Conservation (phyloP, 257 asterid species). For the Jasminum sambac region DNA sequence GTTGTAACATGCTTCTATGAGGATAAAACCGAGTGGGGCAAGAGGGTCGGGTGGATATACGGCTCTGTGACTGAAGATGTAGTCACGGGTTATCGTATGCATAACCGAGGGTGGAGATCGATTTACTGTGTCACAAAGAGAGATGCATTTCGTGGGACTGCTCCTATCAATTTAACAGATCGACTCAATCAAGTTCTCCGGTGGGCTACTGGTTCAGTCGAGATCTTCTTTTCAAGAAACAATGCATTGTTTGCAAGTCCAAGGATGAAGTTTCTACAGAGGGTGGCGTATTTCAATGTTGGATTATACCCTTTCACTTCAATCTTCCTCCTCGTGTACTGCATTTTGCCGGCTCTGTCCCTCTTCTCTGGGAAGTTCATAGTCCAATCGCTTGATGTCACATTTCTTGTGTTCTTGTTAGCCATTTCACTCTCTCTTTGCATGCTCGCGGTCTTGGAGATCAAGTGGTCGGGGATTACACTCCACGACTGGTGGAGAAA, state of each 20-base stretch:
- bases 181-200: constrained; percentile 83
- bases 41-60: constrained; percentile 90
- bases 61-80: constrained; percentile 93
- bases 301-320: constrained; percentile 93
- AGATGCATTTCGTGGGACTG: constrained; percentile 93
- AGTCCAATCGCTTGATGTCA: constrained; percentile 66
- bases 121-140: constrained; percentile 76
- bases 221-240: constrained; percentile 85
- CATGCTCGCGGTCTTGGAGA: constrained; percentile 77
- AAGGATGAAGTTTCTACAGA: constrained; percentile 77
- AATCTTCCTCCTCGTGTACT: constrained; percentile 71
- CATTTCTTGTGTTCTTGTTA: constrained; percentile 56
- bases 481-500: constrained; percentile 97
- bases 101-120: constrained; percentile 89
- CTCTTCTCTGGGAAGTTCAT: constrained; percentile 88
- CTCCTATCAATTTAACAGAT: constrained; percentile 89
- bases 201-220: constrained; percentile 98
- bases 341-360: constrained; percentile 79
- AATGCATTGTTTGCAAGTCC: constrained; percentile 76
- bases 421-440: constrained; percentile 63
- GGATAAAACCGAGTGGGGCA: constrained; percentile 92
- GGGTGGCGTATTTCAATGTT: constrained; percentile 86
- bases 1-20: constrained; percentile 84
- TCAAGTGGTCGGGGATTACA: constrained; percentile 84
- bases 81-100: constrained; percentile 92